Percentiles rank a stretch among this genome's conserved stretches.
phyloP scores from a whole-genome alignment of 345 rosid species.

The Litchi chinensis region DNA sequence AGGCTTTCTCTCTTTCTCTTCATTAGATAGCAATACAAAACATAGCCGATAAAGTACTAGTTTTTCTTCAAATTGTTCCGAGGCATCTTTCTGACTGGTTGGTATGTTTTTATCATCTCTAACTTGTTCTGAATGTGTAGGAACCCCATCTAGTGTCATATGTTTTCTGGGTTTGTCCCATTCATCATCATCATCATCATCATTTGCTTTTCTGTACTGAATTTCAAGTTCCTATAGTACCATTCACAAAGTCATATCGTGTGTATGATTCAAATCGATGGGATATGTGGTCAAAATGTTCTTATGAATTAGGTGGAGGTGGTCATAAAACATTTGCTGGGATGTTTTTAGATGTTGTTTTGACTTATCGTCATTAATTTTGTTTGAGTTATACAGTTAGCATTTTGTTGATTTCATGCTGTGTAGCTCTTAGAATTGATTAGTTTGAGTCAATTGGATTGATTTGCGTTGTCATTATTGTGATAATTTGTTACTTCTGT shows the following conservation, averaged over 20 bases:
- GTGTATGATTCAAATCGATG: neutral
- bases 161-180: slow-evolving; percentile 6
- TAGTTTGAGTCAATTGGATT: neutral
- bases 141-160: neutral
- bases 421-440: neutral
- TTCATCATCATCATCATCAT: neutral
- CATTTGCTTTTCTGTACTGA: neutral
- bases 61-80: slow-evolving; percentile 7
- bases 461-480: neutral
- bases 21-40: neutral
- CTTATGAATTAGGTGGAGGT: neutral
- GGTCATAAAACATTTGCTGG: neutral
- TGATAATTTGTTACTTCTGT: slow-evolving; percentile 1
- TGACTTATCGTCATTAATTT: neutral
- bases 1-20: neutral
- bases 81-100: slow-evolving; percentile 17
- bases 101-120: slow-evolving; percentile 11
- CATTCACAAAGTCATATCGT: neutral
- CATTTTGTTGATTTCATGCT: neutral
- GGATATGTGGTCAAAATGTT: neutral
- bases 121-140: neutral
- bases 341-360: neutral
- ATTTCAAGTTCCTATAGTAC: neutral
- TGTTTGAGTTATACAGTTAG: neutral
- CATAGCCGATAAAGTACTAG: neutral